Evolutionary conservation across 169 alveolate genomes (phyloP).

Genomic region (Miamiensis avidus): DNA sequence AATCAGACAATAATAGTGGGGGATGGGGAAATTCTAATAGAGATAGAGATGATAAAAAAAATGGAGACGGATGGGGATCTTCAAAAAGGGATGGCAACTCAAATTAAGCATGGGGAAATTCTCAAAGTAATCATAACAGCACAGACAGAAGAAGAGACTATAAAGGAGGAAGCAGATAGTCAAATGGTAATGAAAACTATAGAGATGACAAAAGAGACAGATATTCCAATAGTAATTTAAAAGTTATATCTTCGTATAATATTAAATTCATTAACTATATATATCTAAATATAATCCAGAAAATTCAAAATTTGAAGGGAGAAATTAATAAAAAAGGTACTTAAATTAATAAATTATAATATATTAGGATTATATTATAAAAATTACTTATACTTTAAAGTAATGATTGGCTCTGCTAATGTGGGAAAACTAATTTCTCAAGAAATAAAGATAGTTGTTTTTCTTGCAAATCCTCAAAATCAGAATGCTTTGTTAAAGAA

Average conservation of each 20-base stretch:
- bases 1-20: background rate
- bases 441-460: background rate
- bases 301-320: too few relatives aligned
- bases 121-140: background rate
- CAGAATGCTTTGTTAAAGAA: background rate
- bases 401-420: background rate
- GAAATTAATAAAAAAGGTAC: too few relatives aligned
- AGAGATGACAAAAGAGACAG: background rate
- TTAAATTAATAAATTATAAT: too few relatives aligned
- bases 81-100: background rate
- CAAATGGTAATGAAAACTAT: background rate
- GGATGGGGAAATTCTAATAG: background rate
- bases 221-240: background rate
- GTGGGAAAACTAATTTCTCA: background rate
- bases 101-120: background rate
- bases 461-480: background rate
- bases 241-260: too few relatives aligned
- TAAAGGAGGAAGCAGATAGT: background rate
- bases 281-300: too few relatives aligned
- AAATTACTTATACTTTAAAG: too few relatives aligned
- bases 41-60: background rate
- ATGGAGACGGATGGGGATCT: background rate
- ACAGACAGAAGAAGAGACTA: background rate
- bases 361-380: too few relatives aligned
- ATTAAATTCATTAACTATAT: too few relatives aligned